Evolutionary conservation across 352 stramenopile species (phyloP).

Genomic region (Phytophthora vignae): DNA sequence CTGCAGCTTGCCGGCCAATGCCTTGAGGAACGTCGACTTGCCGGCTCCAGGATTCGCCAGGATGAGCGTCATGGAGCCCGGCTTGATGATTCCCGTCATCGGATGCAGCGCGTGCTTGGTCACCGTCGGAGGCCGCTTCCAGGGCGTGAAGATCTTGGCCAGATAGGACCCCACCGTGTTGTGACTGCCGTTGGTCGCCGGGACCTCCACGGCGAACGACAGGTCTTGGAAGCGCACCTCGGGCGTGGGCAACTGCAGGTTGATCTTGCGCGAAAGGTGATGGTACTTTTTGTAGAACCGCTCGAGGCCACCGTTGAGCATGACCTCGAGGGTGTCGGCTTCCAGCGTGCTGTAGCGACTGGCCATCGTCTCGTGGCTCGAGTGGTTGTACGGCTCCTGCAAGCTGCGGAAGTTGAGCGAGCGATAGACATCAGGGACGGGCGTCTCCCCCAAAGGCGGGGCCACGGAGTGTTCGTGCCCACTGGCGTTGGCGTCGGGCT

Average conservation of each 20-base stretch:
- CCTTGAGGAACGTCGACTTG: slow-evolving; percentile 86
- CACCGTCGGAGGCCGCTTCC: slow-evolving; percentile 51
- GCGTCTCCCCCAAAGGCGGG: neutral
- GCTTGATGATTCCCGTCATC: slow-evolving; percentile 90
- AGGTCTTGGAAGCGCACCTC: slow-evolving; percentile 78
- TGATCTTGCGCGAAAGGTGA: slow-evolving; percentile 63
- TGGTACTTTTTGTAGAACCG: slow-evolving; percentile 83
- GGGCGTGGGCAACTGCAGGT: slow-evolving; percentile 59
- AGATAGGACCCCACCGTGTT: slow-evolving; percentile 68
- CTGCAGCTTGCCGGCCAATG: slow-evolving; percentile 67
- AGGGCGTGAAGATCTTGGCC: slow-evolving; percentile 56
- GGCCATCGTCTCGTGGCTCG: slow-evolving; percentile 50
- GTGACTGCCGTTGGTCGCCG: slow-evolving; percentile 45
- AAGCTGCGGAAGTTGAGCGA: slow-evolving; percentile 72
- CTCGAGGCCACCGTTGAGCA: slow-evolving; percentile 67
- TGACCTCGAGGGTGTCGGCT: slow-evolving; percentile 59
- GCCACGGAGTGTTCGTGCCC: too few species aligned
- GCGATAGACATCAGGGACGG: slow-evolving; percentile 63
- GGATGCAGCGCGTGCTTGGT: slow-evolving; percentile 66
- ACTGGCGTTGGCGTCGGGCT: neutral
- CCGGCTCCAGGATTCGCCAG: slow-evolving; percentile 75
- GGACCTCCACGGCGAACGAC: slow-evolving; percentile 62
- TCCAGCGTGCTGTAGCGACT: slow-evolving; percentile 63
- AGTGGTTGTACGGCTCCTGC: slow-evolving; percentile 68
- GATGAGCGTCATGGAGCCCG: slow-evolving; percentile 62